A percentile compares a stretch with the other conserved stretches of the same genome.
phyloP scores from a whole-genome alignment of 495 filamentous ascomycete genomes.

The Penicillium macrosclerotiorum region DNA sequence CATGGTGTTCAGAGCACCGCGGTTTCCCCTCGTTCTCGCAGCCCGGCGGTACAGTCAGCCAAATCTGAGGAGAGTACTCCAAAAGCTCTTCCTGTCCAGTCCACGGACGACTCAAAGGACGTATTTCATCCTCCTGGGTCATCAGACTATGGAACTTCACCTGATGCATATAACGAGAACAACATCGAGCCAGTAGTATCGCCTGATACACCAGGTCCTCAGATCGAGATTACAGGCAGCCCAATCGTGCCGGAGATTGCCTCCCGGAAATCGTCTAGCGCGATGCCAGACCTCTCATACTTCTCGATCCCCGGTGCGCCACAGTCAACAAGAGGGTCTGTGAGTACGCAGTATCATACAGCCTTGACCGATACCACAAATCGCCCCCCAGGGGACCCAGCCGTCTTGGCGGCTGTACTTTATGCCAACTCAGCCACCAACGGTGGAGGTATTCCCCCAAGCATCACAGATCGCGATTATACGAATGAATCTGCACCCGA shows the following conservation, averaged over 20 bases:
- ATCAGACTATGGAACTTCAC: constrained; percentile 14
- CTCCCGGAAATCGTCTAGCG: constrained; percentile 39
- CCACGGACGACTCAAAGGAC: constrained; percentile 5
- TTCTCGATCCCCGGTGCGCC: constrained; percentile 27
- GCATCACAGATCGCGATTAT: constrained; percentile 14
- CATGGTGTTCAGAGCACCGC: constrained; percentile 19
- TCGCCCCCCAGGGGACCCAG: constrained; percentile 24
- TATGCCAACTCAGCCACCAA: constrained; percentile 26
- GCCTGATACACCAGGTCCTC: constrained; percentile 39
- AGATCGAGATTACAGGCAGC: constrained; percentile 40
- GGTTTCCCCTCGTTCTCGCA: constrained; percentile 41
- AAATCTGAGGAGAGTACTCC: constrained; percentile 6
- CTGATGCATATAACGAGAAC: constrained; percentile 33
- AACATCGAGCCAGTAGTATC: constrained; percentile 39
- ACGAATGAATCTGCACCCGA: constrained; percentile 22
- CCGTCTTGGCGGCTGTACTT: constrained; percentile 32
- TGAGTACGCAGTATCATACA: constrained; percentile 15
- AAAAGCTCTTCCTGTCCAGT: neutral
- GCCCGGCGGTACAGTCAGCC: constrained; percentile 17
- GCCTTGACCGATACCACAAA: constrained; percentile 14
- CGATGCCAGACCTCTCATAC: constrained; percentile 32
- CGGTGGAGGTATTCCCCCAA: constrained; percentile 9
- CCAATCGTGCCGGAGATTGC: constrained; percentile 20
- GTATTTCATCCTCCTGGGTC: constrained; percentile 22
- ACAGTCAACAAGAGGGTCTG: constrained; percentile 13